These are phyloP conservation scores for Kingdonia uniflora DNA, from an alignment of 164 flowering plant species.

Conservation along the genomic window DNA sequence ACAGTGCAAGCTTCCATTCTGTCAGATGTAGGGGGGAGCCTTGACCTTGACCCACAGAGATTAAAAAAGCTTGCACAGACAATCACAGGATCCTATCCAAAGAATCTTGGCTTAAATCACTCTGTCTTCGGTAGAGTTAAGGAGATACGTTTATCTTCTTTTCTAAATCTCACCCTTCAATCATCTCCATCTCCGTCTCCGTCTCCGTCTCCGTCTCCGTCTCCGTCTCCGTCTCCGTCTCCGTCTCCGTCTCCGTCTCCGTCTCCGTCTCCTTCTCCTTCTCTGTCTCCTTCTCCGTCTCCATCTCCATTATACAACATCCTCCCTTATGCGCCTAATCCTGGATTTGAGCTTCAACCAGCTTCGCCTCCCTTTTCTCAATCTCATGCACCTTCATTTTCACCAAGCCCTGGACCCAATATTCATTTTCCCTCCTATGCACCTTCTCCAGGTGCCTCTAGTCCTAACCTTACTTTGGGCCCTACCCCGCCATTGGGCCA, in stretches of 20 bases:
- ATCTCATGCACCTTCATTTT: constrained; percentile 27
- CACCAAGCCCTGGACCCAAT: constrained; percentile 11
- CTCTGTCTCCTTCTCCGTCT: constrained; percentile 15
- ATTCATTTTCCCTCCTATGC: constrained; percentile 24
- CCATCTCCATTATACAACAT: constrained; percentile 8
- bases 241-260: constrained; percentile 32
- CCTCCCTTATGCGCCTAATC: constrained; percentile 17
- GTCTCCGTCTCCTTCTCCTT: constrained; percentile 9
- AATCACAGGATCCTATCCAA: constrained; percentile 34
- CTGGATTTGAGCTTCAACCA: constrained; percentile 7
- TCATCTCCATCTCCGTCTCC: constrained; percentile 29
- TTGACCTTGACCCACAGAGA: constrained; percentile 40
- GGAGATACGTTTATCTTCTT: constrained; percentile 46
- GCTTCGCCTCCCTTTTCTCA: constrained; percentile 15
- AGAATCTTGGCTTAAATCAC: constrained; percentile 71
- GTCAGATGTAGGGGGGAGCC: constrained; percentile 32
- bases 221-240: constrained; percentile 39
- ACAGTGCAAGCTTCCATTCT: constrained; percentile 52
- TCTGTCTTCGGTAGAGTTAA: constrained; percentile 71
- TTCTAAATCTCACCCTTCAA: constrained; percentile 30
- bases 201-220: constrained; percentile 41
- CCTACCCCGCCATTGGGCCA: constrained; percentile 18
- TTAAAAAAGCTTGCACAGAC: constrained; percentile 59
- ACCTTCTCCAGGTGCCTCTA: constrained; percentile 15
- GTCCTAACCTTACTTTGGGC: constrained; percentile 13